Percentiles rank a stretch among this genome's conserved stretches.
Conservation (phyloP, 345 rosid genomes). For the Pistacia integerrima region DNA sequence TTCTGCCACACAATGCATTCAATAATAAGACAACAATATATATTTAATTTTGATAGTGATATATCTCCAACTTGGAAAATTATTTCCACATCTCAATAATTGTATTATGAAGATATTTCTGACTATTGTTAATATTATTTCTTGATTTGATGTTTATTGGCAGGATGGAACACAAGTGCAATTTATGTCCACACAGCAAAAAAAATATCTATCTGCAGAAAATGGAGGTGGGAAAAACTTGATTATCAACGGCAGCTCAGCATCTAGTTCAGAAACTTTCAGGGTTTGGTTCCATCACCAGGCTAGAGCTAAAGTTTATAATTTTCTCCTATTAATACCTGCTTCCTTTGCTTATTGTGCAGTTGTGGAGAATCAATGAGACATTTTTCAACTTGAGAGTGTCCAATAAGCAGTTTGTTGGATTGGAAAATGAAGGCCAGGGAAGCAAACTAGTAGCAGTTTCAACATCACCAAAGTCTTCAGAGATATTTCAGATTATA, state of each 20-base stretch:
- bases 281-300: conserved; percentile 14
- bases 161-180: conserved; percentile 48
- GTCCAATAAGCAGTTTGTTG: conserved; percentile 25
- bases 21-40: too few relatives aligned
- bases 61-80: too few relatives aligned
- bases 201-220: conserved; percentile 28
- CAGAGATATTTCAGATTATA: conserved; percentile 28
- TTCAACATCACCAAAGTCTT: neutral
- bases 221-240: conserved; percentile 32
- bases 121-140: too few relatives aligned
- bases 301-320: neutral
- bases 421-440: conserved; percentile 12
- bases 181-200: conserved; percentile 33
- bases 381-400: conserved; percentile 29
- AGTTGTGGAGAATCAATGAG: conserved; percentile 38
- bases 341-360: neutral
- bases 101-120: too few relatives aligned
- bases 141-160: neutral
- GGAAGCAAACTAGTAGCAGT: conserved; percentile 25
- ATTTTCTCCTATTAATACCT: too few relatives aligned
- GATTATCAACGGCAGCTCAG: conserved; percentile 25
- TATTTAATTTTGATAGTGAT: too few relatives aligned
- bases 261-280: conserved; percentile 39
- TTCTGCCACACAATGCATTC: too few relatives aligned
- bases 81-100: too few relatives aligned